Conservation (phyloP, 2,329 filamentous ascomycete species). For the Lojkania enalia region DNA sequence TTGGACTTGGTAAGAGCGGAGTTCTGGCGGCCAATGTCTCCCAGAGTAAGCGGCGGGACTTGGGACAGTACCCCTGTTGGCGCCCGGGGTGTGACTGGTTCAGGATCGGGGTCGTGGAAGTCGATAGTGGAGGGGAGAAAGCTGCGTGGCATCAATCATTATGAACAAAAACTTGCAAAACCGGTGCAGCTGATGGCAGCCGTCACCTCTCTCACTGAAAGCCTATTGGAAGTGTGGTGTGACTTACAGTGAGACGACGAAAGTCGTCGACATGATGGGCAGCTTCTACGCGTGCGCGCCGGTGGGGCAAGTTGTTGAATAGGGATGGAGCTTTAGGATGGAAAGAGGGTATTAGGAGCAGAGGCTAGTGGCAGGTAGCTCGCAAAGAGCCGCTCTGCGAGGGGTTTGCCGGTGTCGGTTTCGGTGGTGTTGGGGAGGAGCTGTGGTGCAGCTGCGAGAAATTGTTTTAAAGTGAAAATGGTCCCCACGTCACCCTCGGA, state of each 20-base stretch:
- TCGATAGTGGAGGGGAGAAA: constrained; percentile 92
- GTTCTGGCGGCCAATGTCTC: constrained; percentile 54
- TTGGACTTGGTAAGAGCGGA: constrained; percentile 41
- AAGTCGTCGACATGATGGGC: constrained; percentile 57
- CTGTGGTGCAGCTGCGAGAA: background rate
- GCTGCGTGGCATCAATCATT: constrained; percentile 51
- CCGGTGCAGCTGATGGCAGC: background rate
- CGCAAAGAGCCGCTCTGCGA: constrained; percentile 3
- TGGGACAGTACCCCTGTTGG: constrained; percentile 35
- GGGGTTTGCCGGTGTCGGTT: background rate
- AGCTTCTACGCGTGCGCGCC: background rate
- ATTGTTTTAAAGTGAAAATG: background rate
- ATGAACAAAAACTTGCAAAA: no score
- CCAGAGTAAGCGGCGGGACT: constrained; percentile 25
- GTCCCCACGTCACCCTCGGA: background rate
- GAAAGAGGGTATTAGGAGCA: constrained; percentile 1
- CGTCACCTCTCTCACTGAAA: background rate
- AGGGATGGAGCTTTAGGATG: constrained; percentile 11
- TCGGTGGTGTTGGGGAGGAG: constrained; percentile 1
- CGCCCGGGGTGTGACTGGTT: constrained; percentile 48
- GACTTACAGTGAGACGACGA: constrained; percentile 63
- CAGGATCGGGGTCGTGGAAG: constrained; percentile 55
- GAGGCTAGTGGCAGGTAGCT: background rate
- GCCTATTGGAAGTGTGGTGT: background rate
- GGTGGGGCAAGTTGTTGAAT: background rate